Conservation (phyloP, 257 asterid species). For the Solanum acaule region DNA sequence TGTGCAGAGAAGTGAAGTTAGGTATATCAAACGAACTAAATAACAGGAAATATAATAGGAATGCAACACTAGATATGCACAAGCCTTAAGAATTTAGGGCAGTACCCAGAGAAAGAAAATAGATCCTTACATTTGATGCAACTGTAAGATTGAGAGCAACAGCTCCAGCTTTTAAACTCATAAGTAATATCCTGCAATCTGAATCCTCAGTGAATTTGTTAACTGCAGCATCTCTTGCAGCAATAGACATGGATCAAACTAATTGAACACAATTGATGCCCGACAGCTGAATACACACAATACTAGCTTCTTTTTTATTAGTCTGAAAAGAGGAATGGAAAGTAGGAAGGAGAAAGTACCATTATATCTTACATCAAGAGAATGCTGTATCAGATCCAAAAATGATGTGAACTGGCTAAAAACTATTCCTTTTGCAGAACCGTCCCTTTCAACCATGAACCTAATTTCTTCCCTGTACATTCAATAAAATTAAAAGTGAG, state of each 20-base stretch:
- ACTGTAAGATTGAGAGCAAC: conserved; percentile 92
- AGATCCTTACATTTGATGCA: conserved; percentile 65
- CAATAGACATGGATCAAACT: conserved; percentile 82
- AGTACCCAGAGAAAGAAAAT: too few relatives aligned
- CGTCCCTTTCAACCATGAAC: conserved; percentile 43
- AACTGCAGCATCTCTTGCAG: conserved; percentile 71
- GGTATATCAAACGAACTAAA: too few relatives aligned
- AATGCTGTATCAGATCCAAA: conserved; percentile 76
- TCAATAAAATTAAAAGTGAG: conserved; percentile 9
- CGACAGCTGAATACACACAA: conserved; percentile 26
- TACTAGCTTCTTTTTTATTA: background rate
- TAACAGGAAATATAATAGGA: too few relatives aligned
- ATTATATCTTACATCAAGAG: conserved; percentile 27
- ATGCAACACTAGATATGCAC: too few relatives aligned
- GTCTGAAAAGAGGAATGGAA: background rate
- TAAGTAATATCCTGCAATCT: conserved; percentile 67
- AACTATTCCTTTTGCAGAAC: conserved; percentile 89
- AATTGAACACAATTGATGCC: conserved; percentile 57
- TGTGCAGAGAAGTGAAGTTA: too few relatives aligned
- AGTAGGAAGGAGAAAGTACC: background rate
- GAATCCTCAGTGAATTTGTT: conserved; percentile 62
- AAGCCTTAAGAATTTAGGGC: too few relatives aligned
- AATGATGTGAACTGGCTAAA: conserved; percentile 88
- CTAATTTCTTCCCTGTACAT: conserved; percentile 78
- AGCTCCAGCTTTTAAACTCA: conserved; percentile 91